These are phyloP conservation scores for Schwanniomyces polymorphus DNA, from an alignment of 805 yeast species.

Conservation along the genomic window DNA sequence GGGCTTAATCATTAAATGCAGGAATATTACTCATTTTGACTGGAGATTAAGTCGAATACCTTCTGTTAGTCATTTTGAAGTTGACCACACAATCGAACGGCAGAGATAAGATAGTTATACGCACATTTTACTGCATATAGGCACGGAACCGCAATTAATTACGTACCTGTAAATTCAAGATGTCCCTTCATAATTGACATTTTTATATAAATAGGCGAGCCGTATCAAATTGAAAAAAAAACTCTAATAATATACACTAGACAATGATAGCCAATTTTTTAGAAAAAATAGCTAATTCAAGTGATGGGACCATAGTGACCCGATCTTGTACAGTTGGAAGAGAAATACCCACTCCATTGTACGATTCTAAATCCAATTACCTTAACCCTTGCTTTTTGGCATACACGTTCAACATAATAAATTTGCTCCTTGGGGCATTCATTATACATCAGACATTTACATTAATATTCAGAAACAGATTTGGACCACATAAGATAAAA, in stretches of 20 bases:
- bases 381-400: constrained; percentile 30
- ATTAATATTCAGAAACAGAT: constrained; percentile 10
- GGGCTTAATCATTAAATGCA: not conserved
- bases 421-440: constrained; percentile 9
- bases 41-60: not conserved
- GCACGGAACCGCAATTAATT: not conserved
- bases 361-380: constrained; percentile 19
- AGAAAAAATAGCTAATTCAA: constrained; percentile 1
- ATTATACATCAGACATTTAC: constrained; percentile 10
- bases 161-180: not conserved
- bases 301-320: not conserved
- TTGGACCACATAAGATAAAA: constrained; percentile 14
- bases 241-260: too few relatives aligned
- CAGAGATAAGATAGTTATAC: not conserved
- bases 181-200: not conserved
- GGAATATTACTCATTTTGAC: not conserved
- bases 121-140: not conserved
- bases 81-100: not conserved
- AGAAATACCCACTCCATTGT: constrained; percentile 15
- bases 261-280: not conserved
- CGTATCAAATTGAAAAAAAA: too few relatives aligned
- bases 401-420: constrained; percentile 6
- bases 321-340: constrained; percentile 6
- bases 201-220: not conserved
- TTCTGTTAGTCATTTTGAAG: not conserved